A percentile compares a stretch with the other conserved stretches of the same genome.
Evolutionary conservation across 1,284 basidiomycete species (phyloP).

Genomic region (Peniophora sp.): DNA sequence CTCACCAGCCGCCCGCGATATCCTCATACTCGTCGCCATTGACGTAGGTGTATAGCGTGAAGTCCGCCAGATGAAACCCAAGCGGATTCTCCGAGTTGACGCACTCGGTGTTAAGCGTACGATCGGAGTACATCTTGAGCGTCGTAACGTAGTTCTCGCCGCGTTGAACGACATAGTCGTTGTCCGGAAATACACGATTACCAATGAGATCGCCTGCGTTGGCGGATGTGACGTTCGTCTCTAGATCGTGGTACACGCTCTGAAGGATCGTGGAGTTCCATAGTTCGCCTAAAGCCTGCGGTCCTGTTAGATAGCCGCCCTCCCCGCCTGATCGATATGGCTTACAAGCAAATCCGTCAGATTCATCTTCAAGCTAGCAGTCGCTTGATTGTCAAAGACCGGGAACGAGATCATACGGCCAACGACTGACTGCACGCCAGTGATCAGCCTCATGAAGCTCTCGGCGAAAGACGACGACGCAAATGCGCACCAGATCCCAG

Average conservation of each 20-base stretch:
- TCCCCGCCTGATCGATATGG: conserved; percentile 43
- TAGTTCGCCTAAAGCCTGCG: conserved; percentile 39
- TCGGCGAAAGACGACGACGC: too few species aligned
- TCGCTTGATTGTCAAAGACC: conserved; percentile 34
- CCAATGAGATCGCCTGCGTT: conserved; percentile 52
- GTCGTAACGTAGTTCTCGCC: conserved; percentile 49
- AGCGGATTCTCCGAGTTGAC: conserved; percentile 50
- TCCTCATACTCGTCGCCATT: conserved; percentile 62
- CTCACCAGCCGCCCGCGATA: conserved; percentile 49
- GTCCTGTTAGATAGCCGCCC: conserved; percentile 44
- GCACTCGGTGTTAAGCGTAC: conserved; percentile 60
- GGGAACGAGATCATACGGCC: conserved; percentile 60
- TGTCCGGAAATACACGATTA: conserved; percentile 58
- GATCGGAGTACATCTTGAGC: conserved; percentile 56
- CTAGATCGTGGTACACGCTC: conserved; percentile 31
- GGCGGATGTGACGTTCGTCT: conserved; percentile 31
- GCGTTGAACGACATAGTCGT: conserved; percentile 70
- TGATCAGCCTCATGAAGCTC: background rate
- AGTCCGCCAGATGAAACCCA: conserved; percentile 64
- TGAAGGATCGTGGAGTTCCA: conserved; percentile 40
- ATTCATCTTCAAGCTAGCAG: background rate
- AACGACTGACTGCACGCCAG: conserved; percentile 38
- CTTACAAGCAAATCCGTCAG: background rate
- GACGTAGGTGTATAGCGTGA: conserved; percentile 54
- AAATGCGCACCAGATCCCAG: conserved; percentile 53